A percentile compares a stretch with the other conserved stretches of the same genome.
Conservation (phyloP, 768 basidiomycete species). For the Leccinum uliginosum region DNA sequence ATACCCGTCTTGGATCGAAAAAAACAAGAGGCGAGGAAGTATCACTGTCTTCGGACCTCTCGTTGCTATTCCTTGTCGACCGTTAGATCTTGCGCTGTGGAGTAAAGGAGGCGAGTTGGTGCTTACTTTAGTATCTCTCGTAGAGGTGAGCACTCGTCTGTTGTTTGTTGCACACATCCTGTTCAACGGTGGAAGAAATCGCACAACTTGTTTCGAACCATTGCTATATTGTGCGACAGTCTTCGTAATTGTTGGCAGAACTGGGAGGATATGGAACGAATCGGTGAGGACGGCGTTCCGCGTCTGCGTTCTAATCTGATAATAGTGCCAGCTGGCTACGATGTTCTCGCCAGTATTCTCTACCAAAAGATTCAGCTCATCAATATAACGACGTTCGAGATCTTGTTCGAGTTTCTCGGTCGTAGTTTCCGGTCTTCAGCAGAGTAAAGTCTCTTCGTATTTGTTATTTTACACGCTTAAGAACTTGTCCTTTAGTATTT, state of each 20-base stretch:
- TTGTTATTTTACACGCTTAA: neutral
- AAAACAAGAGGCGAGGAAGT: neutral
- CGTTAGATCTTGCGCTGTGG: conserved; percentile 74
- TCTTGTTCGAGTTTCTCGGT: conserved; percentile 81
- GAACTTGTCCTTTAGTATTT: conserved; percentile 39
- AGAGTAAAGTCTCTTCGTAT: conserved; percentile 41
- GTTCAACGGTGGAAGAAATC: conserved; percentile 45
- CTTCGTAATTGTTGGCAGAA: conserved; percentile 87
- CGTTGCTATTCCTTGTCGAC: conserved; percentile 51
- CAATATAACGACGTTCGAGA: conserved; percentile 78
- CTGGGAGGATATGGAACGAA: conserved; percentile 89
- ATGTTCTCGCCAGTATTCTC: conserved; percentile 73
- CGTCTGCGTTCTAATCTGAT: neutral
- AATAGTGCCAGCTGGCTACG: conserved; percentile 68
- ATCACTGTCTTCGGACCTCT: conserved; percentile 45
- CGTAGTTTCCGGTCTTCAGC: conserved; percentile 76
- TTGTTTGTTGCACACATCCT: neutral
- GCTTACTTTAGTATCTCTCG: conserved; percentile 70
- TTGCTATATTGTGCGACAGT: conserved; percentile 72
- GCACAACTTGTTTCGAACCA: conserved; percentile 70
- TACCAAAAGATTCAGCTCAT: conserved; percentile 70
- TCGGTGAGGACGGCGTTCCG: conserved; percentile 52
- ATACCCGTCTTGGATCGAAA: neutral
- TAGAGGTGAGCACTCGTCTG: conserved; percentile 45
- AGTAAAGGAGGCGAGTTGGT: conserved; percentile 77